phyloP scores from a whole-genome alignment of 2,329 filamentous ascomycete genomes.

The Diaporthe ilicicola region DNA sequence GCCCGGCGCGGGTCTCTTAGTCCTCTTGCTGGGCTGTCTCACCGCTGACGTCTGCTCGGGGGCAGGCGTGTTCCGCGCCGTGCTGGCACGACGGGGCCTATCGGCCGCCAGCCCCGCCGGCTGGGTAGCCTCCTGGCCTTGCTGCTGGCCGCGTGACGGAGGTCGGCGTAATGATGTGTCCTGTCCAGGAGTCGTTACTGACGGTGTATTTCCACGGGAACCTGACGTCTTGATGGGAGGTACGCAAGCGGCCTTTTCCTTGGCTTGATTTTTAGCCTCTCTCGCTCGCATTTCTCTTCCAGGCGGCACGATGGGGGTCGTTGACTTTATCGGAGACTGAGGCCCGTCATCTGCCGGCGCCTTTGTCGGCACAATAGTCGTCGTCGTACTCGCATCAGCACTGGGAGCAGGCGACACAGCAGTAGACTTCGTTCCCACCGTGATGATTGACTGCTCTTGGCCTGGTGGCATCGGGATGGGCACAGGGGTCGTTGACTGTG shows the following conservation, averaged over 20 bases:
- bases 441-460: conserved; percentile 40
- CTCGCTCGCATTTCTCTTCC: conserved; percentile 44
- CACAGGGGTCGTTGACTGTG: conserved; percentile 46
- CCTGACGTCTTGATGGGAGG: conserved; percentile 30
- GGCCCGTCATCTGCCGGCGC: conserved; percentile 43
- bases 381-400: conserved; percentile 34
- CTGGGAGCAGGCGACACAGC: conserved; percentile 40
- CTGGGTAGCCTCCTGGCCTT: conserved; percentile 56
- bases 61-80: conserved; percentile 64
- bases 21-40: conserved; percentile 62
- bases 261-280: conserved; percentile 36
- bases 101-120: conserved; percentile 59
- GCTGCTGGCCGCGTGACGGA: conserved; percentile 60
- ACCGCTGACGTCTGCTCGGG: conserved; percentile 49
- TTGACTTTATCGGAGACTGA: conserved; percentile 44
- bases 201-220: conserved; percentile 39
- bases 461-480: conserved; percentile 41
- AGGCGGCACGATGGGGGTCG: conserved; percentile 46
- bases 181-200: conserved; percentile 45
- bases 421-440: conserved; percentile 34
- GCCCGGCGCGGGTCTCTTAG: conserved; percentile 76
- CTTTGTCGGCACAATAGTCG: conserved; percentile 39
- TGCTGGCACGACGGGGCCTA: conserved; percentile 63
- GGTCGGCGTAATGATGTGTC: conserved; percentile 53
- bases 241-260: conserved; percentile 29